These are phyloP conservation scores for Leccinum uliginosum DNA, from an alignment of 768 basidiomycete species.

Conservation along the genomic window DNA sequence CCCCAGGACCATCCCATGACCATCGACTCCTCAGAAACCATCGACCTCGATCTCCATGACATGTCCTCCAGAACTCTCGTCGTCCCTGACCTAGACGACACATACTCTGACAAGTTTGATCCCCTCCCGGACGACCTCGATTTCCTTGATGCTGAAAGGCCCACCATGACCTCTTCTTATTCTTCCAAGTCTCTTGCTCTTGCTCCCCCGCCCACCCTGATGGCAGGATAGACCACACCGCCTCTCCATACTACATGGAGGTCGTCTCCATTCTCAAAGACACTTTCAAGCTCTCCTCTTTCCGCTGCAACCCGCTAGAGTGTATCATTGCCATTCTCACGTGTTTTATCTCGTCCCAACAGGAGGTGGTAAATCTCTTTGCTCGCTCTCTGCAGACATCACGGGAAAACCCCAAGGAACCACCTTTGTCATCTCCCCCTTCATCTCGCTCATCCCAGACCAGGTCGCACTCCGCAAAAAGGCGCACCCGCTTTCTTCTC, in stretches of 20 bases:
- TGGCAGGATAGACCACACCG: constrained; percentile 29
- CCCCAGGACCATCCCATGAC: constrained; percentile 3
- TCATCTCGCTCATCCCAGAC: constrained; percentile 85
- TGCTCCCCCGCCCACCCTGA: background rate
- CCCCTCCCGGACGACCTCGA: constrained; percentile 21
- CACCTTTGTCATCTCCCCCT: constrained; percentile 86
- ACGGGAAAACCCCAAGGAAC: constrained; percentile 72
- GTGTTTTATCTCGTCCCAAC: constrained; percentile 97
- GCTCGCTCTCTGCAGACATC: constrained; percentile 76
- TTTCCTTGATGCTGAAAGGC: constrained; percentile 12
- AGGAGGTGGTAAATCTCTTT: constrained; percentile 87
- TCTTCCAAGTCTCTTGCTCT: background rate
- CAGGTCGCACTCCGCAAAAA: constrained; percentile 71
- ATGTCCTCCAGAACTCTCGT: constrained; percentile 15
- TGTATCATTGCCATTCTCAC: constrained; percentile 80
- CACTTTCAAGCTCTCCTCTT: constrained; percentile 58
- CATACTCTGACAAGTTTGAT: constrained; percentile 45
- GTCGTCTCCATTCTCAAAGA: constrained; percentile 30
- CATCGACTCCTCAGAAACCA: constrained; percentile 10
- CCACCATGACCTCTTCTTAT: constrained; percentile 7
- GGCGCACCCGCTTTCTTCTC: constrained; percentile 65
- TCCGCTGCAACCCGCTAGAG: constrained; percentile 82
- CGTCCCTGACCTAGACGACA: constrained; percentile 40
- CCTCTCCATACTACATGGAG: constrained; percentile 29
- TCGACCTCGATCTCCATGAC: constrained; percentile 22